Evolutionary conservation across 176 grass and related monocot genomes (phyloP).

Genomic region (Carex pumila): DNA sequence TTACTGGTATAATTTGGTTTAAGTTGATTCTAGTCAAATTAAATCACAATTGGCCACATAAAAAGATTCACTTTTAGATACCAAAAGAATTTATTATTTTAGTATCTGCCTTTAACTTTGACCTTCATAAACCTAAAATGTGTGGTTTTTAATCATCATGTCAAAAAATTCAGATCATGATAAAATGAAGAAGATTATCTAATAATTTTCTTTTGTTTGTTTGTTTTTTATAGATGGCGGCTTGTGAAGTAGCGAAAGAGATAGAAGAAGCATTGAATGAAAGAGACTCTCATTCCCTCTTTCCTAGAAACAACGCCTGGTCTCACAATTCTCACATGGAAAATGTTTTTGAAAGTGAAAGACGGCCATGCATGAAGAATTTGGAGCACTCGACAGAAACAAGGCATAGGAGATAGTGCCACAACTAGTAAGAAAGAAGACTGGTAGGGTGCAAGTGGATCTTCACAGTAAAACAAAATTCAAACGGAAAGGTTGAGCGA

Average conservation of each 20-base stretch:
- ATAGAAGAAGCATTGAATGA: slow-evolving; percentile 49
- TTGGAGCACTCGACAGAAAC: too few relatives aligned
- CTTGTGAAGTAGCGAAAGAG: slow-evolving; percentile 44
- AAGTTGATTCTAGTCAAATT: neutral
- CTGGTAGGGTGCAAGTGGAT: too few relatives aligned
- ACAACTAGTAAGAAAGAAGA: too few relatives aligned
- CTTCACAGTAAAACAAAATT: too few relatives aligned
- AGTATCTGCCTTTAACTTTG: neutral
- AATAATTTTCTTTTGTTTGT: neutral
- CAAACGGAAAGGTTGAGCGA: too few relatives aligned
- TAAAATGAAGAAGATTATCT: neutral
- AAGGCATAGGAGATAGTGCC: too few relatives aligned
- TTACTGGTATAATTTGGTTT: neutral
- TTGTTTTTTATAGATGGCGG: slow-evolving; percentile 38
- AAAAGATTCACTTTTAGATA: neutral
- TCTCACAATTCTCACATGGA: slow-evolving; percentile 26
- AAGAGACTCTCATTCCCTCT: slow-evolving; percentile 14
- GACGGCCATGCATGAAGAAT: too few relatives aligned
- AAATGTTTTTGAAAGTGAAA: slow-evolving; percentile 31
- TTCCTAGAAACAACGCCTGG: slow-evolving; percentile 34
- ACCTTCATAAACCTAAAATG: too few relatives aligned
- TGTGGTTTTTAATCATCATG: neutral
- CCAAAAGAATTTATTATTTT: neutral
- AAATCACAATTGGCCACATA: neutral
- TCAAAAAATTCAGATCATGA: neutral